phyloP scores from a whole-genome alignment of 2,329 filamentous ascomycete genomes.

The Colletotrichum cordylinicola region DNA sequence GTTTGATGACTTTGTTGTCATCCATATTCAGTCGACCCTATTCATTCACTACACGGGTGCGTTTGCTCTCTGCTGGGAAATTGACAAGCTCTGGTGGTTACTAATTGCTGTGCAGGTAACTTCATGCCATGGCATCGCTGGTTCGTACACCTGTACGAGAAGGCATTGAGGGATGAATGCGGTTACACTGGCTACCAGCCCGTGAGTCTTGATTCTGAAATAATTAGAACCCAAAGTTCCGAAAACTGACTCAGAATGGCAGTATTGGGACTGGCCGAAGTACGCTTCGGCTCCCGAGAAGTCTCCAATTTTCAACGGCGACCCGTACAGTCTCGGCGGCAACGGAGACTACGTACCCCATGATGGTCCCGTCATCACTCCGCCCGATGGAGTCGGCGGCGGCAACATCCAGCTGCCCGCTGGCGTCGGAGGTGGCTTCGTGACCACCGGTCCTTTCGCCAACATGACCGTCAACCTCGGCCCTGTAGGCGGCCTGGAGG shows the following conservation, averaged over 20 bases:
- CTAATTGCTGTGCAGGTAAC: neutral
- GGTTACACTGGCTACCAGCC: conserved; percentile 24
- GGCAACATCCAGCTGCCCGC: conserved; percentile 22
- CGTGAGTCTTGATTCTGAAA: neutral
- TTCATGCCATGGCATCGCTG: conserved; percentile 24
- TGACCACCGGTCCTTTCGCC: conserved; percentile 50
- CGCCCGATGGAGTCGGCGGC: conserved; percentile 30
- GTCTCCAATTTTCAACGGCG: conserved; percentile 58
- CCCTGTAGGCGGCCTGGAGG: conserved; percentile 29
- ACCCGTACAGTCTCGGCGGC: conserved; percentile 40
- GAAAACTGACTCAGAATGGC: neutral
- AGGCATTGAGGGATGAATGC: conserved; percentile 23
- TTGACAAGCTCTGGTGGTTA: neutral
- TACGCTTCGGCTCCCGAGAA: conserved; percentile 42
- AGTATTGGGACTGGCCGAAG: conserved; percentile 42
- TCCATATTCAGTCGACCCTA: conserved; percentile 12
- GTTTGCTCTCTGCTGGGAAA: rapidly evolving
- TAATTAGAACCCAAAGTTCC: neutral
- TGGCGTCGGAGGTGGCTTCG: conserved; percentile 58
- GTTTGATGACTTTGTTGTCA: conserved; percentile 24
- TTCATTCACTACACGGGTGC: neutral
- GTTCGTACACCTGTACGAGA: conserved; percentile 15
- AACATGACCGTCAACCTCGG: conserved; percentile 40
- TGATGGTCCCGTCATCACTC: conserved; percentile 31
- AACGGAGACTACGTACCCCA: conserved; percentile 38